phyloP scores from a whole-genome alignment of 1,284 basidiomycete genomes.

The Farysia itapuensis region DNA sequence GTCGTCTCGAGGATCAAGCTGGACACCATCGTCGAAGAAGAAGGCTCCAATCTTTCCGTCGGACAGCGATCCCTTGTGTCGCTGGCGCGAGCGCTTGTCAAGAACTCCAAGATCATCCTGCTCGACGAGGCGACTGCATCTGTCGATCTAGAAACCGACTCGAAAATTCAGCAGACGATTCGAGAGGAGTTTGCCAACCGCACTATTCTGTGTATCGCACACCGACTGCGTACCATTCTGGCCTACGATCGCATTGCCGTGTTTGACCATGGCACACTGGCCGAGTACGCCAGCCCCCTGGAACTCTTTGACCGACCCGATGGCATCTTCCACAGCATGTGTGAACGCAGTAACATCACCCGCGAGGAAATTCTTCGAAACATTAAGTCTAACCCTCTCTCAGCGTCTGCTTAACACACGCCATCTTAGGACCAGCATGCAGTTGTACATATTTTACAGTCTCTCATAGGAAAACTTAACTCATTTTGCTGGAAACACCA shows the following conservation, averaged over 20 bases:
- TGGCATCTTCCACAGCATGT: conserved; percentile 72
- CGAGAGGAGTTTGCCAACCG: conserved; percentile 75
- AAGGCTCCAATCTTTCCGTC: conserved; percentile 57
- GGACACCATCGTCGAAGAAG: conserved; percentile 56
- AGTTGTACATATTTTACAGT: not conserved
- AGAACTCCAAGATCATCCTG: conserved; percentile 46
- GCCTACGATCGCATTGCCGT: conserved; percentile 78
- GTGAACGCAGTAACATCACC: conserved; percentile 72
- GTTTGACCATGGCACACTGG: conserved; percentile 72
- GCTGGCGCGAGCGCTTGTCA: conserved; percentile 58
- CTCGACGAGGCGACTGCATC: conserved; percentile 76
- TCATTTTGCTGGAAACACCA: too few species aligned
- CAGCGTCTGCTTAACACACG: too few species aligned
- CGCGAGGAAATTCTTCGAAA: conserved; percentile 62
- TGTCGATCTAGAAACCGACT: conserved; percentile 75
- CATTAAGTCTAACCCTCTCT: too few species aligned
- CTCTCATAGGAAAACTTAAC: not conserved
- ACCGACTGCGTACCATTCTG: conserved; percentile 75
- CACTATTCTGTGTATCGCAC: conserved; percentile 76
- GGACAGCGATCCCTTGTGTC: conserved; percentile 60
- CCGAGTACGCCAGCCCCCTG: conserved; percentile 72
- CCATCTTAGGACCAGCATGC: too few species aligned
- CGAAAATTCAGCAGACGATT: conserved; percentile 83
- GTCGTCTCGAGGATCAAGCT: conserved; percentile 49
- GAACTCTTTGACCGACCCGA: conserved; percentile 65